Conservation (phyloP, 148 eudicot genomes). For the Pouteria glomerata region DNA sequence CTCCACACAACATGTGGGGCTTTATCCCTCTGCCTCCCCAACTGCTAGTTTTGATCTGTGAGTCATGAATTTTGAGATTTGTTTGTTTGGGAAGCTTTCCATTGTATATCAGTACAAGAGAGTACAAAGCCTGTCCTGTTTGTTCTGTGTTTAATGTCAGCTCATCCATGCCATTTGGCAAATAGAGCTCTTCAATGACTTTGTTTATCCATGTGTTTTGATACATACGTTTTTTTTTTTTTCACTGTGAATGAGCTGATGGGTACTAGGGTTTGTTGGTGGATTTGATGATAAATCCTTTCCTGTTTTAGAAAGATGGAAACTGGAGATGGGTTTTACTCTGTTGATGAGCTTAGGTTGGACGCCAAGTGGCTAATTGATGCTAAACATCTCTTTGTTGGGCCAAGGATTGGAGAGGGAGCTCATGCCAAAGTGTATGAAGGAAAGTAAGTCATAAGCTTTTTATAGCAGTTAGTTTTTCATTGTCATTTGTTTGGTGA, state of each 20-base stretch:
- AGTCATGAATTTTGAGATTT: constrained; percentile 1
- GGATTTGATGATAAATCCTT: constrained; percentile 1
- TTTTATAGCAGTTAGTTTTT: background rate
- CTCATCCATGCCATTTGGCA: constrained; percentile 2
- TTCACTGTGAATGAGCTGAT: background rate
- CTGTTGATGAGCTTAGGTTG: constrained; percentile 38
- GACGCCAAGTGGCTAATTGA: constrained; percentile 63
- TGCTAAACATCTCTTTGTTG: constrained; percentile 57
- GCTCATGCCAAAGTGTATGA: constrained; percentile 71
- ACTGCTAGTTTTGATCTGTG: constrained; percentile 11
- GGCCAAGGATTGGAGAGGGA: constrained; percentile 67
- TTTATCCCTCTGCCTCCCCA: constrained; percentile 12
- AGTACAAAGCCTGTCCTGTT: constrained; percentile 19
- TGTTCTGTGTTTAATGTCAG: constrained; percentile 3
- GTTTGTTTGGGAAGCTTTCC: background rate
- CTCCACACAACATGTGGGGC: constrained; percentile 21
- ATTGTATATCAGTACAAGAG: constrained; percentile 19
- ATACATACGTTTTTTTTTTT: background rate
- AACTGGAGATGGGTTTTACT: constrained; percentile 48
- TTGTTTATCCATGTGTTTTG: background rate
- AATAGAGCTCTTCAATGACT: constrained; percentile 4
- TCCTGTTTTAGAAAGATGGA: constrained; percentile 30
- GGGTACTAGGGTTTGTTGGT: constrained; percentile 4
- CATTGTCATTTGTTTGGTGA: background rate
- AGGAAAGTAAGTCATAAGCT: constrained; percentile 51